Percentiles rank a stretch among this genome's conserved stretches.
Conservation (phyloP, 169 alveolate genomes). For the Sarcocystis neurona region DNA sequence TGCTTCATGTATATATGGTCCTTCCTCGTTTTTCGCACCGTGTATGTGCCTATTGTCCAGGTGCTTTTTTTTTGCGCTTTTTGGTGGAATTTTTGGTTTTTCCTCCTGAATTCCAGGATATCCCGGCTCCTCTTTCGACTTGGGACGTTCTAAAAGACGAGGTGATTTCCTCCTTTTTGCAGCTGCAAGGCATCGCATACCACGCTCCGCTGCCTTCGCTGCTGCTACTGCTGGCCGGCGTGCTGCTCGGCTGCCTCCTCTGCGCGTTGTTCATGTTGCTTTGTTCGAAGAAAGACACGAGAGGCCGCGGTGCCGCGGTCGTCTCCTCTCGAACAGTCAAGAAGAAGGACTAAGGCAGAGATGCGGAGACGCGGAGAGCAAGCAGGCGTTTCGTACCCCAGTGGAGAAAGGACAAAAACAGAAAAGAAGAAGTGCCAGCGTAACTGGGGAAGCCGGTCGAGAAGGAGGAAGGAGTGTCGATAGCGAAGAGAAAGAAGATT, state of each 20-base stretch:
- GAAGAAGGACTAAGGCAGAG: slow-evolving; percentile 34
- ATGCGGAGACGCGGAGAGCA: too few relatives aligned
- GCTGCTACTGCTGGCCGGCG: slow-evolving; percentile 45
- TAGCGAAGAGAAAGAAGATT: too few relatives aligned
- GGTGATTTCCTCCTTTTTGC: slow-evolving; percentile 47
- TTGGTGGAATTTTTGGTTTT: too few relatives aligned
- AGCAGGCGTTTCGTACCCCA: too few relatives aligned
- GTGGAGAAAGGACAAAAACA: too few relatives aligned
- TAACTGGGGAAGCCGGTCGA: too few relatives aligned
- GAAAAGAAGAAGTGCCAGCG: too few relatives aligned
- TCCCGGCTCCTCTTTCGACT: slow-evolving; percentile 55
- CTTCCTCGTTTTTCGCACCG: not conserved
- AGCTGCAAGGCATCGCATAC: slow-evolving; percentile 53
- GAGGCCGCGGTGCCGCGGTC: too few relatives aligned
- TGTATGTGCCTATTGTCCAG: not conserved
- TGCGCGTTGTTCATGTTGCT: slow-evolving; percentile 34
- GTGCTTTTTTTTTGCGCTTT: not conserved
- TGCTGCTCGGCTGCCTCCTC: slow-evolving; percentile 44
- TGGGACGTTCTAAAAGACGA: slow-evolving; percentile 56
- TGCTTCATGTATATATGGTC: not conserved
- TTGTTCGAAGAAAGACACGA: slow-evolving; percentile 25
- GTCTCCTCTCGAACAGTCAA: slow-evolving; percentile 15
- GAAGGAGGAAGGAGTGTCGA: too few relatives aligned
- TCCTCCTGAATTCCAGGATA: too few relatives aligned
- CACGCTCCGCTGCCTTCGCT: slow-evolving; percentile 56